Evolutionary conservation across 192 early-diverging fungal species (phyloP).

Genomic region (Rhizoclosmatium globosum): DNA sequence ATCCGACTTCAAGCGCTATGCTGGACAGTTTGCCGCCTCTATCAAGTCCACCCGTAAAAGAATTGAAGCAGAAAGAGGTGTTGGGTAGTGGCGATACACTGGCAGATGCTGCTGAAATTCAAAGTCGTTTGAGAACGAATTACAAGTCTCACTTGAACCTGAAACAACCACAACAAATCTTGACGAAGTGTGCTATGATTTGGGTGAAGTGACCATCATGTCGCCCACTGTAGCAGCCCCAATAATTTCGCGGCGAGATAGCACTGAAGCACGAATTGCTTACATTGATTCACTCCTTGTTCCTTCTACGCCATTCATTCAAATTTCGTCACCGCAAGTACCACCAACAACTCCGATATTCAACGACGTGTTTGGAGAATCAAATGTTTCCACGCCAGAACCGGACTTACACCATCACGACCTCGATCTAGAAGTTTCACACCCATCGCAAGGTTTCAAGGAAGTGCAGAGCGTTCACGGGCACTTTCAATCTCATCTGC

Average conservation of each 20-base stretch:
- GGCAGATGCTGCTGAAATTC: background rate
- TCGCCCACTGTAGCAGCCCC: background rate
- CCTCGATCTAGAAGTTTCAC: background rate
- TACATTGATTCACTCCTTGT: background rate
- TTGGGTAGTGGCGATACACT: background rate
- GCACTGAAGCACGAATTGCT: background rate
- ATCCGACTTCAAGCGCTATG: slow-evolving; percentile 9
- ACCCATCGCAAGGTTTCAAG: slow-evolving; percentile 18
- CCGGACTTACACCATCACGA: background rate
- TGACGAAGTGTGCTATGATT: background rate
- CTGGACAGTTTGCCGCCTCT: background rate
- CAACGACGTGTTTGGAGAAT: background rate
- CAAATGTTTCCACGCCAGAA: background rate
- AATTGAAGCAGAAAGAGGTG: background rate
- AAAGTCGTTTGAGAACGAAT: background rate
- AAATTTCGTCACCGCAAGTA: background rate
- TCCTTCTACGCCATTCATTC: background rate
- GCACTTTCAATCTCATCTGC: background rate
- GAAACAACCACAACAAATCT: background rate
- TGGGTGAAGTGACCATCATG: background rate
- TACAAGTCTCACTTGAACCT: slow-evolving; percentile 3
- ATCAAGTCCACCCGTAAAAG: background rate
- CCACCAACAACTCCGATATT: background rate
- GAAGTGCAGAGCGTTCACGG: background rate
- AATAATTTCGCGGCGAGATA: background rate